A percentile compares a stretch with the other conserved stretches of the same genome.
These are phyloP conservation scores for Lasiosphaeria hispida DNA, from an alignment of 495 filamentous ascomycete species.

Conservation along the genomic window DNA sequence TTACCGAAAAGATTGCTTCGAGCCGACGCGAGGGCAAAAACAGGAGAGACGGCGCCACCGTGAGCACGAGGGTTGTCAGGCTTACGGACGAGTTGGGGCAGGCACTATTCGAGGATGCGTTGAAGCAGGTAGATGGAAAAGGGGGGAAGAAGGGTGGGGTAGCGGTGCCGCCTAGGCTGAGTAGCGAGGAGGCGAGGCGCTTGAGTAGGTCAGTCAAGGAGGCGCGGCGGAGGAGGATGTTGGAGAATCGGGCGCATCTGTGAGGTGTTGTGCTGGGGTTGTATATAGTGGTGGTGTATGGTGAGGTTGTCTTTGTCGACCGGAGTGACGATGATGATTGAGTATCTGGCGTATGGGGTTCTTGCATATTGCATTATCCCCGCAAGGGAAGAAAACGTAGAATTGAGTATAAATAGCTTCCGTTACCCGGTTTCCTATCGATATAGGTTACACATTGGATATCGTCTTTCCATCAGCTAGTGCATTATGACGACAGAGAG, in stretches of 20 bases:
- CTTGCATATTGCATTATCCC: too few species aligned
- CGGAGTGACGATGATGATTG: too few species aligned
- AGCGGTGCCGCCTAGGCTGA: conserved; percentile 33
- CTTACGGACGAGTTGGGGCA: conserved; percentile 62
- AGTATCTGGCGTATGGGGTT: too few species aligned
- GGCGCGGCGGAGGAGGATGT: conserved; percentile 38
- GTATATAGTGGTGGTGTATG: too few species aligned
- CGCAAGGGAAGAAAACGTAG: too few species aligned
- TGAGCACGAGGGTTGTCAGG: conserved; percentile 74
- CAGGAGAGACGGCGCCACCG: conserved; percentile 83
- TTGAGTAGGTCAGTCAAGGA: conserved; percentile 35
- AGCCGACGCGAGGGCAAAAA: conserved; percentile 92
- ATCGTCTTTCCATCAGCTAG: too few species aligned
- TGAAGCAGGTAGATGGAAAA: conserved; percentile 18
- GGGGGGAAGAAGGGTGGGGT: conserved; percentile 28
- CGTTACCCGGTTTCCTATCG: too few species aligned
- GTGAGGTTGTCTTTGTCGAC: too few species aligned
- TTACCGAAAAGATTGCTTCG: conserved; percentile 80
- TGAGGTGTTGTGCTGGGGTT: conserved; percentile 16
- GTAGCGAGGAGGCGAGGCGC: conserved; percentile 39
- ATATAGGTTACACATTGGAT: too few species aligned
- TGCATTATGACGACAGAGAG: too few species aligned
- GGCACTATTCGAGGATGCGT: conserved; percentile 47
- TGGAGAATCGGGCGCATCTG: conserved; percentile 50
- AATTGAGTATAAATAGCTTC: too few species aligned